Base-by-base conservation (phyloP, 306 rosid genomes). In the Senna tora region DNA sequence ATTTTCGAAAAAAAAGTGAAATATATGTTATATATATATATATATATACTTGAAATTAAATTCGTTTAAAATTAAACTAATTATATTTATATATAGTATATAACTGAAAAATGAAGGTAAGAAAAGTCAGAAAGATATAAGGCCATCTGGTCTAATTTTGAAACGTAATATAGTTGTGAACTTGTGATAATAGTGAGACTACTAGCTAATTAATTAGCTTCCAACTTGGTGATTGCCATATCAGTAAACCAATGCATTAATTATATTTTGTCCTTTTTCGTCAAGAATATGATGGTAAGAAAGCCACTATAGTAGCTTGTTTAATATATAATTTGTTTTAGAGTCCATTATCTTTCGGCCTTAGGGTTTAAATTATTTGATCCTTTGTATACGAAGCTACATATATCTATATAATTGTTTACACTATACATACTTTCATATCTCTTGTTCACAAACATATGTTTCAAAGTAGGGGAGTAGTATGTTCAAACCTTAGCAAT, bases 91-190 rank as follows among this genome's bases (percentile, higher is more conserved):
- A 28, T n/a, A n/a, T n/a, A n/a, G n/a, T n/a, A 4, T 6, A 68
- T 17, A 19, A 20, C 9, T 38, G 12, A 12, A 21, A 21, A 11
- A 47, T 6, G 16, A 3, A 14, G 6, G 22, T 13, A 13, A 45
- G 36, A 47, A 36, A 20, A 3, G 51, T 41, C 46, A 10, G 46
- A 41, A 45, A 4, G 0, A 51, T 51, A 19, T 13, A 53, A 5
- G 9, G 41, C n/a, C 61, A 71, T 20, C 53, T 39, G 56, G 77
- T 84, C 75, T 53, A 71, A 87, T 67, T 67, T 59, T 54, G 58
- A 72, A 84, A 88, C 78, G 78, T 39, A 25, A 25, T 25, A 25
- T 25, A 25, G 85, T 84, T 62, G 55, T 84, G 89, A n/a, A n/a
- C n/a, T n/a, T n/a, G n/a, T n/a, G n/a, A n/a, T n/a, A n/a, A 86